Evolutionary conservation across 1,284 basidiomycete genomes (phyloP).

Genomic region (Cystobasidium sp.): DNA sequence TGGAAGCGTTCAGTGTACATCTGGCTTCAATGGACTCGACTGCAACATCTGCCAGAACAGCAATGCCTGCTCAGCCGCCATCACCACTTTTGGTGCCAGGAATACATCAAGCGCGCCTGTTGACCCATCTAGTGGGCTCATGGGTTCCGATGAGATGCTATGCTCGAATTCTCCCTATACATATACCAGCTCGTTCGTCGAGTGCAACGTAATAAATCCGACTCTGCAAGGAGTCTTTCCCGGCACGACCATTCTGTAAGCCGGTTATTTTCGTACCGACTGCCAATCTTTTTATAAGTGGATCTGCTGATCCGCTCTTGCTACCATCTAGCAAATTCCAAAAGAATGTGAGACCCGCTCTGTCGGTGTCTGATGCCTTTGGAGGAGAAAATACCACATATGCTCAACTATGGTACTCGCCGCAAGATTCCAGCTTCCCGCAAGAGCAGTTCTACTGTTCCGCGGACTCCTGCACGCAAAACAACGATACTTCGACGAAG

Average conservation of each 20-base stretch:
- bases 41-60: slow-evolving; percentile 47
- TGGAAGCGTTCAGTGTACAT: slow-evolving; percentile 49
- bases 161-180: slow-evolving; percentile 48
- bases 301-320: neutral
- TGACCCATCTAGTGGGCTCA: neutral
- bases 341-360: slow-evolving; percentile 68
- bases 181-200: slow-evolving; percentile 60
- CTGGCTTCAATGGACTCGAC: slow-evolving; percentile 48
- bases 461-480: slow-evolving; percentile 72
- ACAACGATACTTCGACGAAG: slow-evolving; percentile 56
- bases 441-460: slow-evolving; percentile 70
- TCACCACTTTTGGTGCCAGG: slow-evolving; percentile 13
- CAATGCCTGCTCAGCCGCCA: slow-evolving; percentile 45
- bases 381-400: slow-evolving; percentile 65
- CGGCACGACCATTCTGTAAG: slow-evolving; percentile 64
- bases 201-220: slow-evolving; percentile 75
- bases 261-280: neutral
- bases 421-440: slow-evolving; percentile 44
- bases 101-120: slow-evolving; percentile 15
- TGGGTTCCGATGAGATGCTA: slow-evolving; percentile 38
- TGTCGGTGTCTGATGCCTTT: slow-evolving; percentile 57
- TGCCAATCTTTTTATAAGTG: neutral
- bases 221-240: slow-evolving; percentile 77
- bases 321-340: slow-evolving; percentile 71
- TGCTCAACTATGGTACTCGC: slow-evolving; percentile 74